phyloP scores from a whole-genome alignment of 345 rosid species.

The Gossypium australe region DNA sequence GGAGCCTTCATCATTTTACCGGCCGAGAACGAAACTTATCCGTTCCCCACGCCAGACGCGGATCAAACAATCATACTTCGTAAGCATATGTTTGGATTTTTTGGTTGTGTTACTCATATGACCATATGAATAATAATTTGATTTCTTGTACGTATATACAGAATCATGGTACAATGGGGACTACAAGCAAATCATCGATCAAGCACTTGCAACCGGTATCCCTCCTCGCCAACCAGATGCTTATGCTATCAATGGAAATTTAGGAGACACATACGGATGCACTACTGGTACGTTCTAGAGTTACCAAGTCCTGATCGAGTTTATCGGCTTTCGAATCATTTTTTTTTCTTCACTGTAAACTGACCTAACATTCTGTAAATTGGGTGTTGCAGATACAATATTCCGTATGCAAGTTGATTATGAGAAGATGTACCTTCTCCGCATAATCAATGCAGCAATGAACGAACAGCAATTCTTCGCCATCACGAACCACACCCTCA shows the following conservation, averaged over 20 bases:
- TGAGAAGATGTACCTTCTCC: conserved; percentile 26
- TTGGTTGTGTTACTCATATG: neutral
- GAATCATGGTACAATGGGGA: conserved; percentile 22
- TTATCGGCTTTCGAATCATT: neutral
- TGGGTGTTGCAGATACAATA: conserved; percentile 19
- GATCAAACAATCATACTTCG: conserved; percentile 36
- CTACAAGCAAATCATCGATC: conserved; percentile 4
- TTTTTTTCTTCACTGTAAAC: neutral
- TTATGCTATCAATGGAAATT: conserved; percentile 30
- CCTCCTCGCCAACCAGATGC: conserved; percentile 1
- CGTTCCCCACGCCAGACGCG: conserved; percentile 23
- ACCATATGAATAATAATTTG: neutral
- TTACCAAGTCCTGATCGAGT: neutral
- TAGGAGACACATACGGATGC: conserved; percentile 24
- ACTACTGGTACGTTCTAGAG: conserved; percentile 15
- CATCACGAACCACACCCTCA: conserved; percentile 24
- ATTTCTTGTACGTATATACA: neutral
- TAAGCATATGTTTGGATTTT: neutral
- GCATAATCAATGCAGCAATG: conserved; percentile 25
- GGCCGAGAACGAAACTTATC: conserved; percentile 16
- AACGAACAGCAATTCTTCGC: conserved; percentile 24
- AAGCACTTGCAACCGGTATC: conserved; percentile 7
- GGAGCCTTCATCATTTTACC: conserved; percentile 37
- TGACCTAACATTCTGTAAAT: neutral
- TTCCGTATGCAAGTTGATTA: conserved; percentile 17